Evolutionary conservation across 129 eudicot genomes (phyloP).

Genomic region (Ambrosia trifida): DNA sequence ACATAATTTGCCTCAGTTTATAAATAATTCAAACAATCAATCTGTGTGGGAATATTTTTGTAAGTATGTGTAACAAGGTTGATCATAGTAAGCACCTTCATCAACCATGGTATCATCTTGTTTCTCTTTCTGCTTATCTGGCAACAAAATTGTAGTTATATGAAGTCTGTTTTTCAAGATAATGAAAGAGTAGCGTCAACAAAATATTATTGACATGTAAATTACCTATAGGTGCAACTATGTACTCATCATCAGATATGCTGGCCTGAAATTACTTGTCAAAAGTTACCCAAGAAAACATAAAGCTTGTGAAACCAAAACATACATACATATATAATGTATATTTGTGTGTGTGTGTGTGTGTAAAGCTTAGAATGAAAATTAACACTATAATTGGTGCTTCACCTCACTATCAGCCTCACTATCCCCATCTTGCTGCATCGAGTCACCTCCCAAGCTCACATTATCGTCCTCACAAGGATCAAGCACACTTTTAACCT

Average conservation of each 20-base stretch:
- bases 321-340: not conserved
- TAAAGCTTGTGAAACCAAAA: slow-evolving; percentile 11
- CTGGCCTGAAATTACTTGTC: slow-evolving; percentile 51
- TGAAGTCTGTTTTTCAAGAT: slow-evolving; percentile 13
- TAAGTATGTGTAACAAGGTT: slow-evolving; percentile 6
- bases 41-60: not conserved
- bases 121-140: slow-evolving; percentile 56
- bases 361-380: slow-evolving; percentile 8
- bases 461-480: slow-evolving; percentile 89
- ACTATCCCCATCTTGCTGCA: slow-evolving; percentile 55
- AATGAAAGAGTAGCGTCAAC: not conserved
- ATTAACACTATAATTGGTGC: not conserved
- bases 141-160: slow-evolving; percentile 10
- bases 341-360: not conserved
- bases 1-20: slow-evolving; percentile 4
- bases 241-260: slow-evolving; percentile 62
- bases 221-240: slow-evolving; percentile 82
- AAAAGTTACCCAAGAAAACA: slow-evolving; percentile 15
- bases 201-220: slow-evolving; percentile 1
- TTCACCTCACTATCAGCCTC: slow-evolving; percentile 85
- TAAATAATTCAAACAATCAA: not conserved
- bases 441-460: slow-evolving; percentile 79
- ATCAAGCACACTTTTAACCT: slow-evolving; percentile 98
- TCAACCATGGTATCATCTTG: slow-evolving; percentile 52
- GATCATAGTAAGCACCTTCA: slow-evolving; percentile 48